Base-by-base conservation (phyloP, 164 flowering plant species). In the Stephania cephalantha region DNA sequence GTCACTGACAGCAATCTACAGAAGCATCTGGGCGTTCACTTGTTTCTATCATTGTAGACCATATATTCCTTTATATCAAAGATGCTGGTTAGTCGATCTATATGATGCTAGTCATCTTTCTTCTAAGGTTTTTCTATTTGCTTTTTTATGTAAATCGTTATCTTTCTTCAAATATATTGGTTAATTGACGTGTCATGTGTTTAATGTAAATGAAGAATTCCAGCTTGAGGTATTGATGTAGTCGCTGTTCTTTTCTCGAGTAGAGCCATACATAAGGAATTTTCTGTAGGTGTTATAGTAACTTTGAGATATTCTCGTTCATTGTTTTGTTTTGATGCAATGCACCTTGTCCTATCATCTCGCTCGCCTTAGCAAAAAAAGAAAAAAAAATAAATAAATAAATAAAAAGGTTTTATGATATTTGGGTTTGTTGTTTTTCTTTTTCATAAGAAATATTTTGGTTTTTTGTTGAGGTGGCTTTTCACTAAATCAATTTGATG, bases 201-300 rank as follows among this genome's bases (percentile, higher is more conserved):
- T 58, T 22, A 13, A 63, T 76, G 53, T 80, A n/a, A 55, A 72
- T 86, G 81, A 93, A 95, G 99, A 92, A 72, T 95, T 95, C 80
- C 96, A 85, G 88, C 96, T 95, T 68, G 99, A 95, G 78, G 89
- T 95, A 81, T 81, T 95, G 84, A 90, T 92, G 97, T 98, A 95
- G 83, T 95, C 99, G 22, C 95, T 95, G 73, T 74, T 77, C 72
- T 92, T 93, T 82, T 93, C 98, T 74, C 95, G n/a, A n/a, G n/a
- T n/a, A n/a, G n/a, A n/a, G n/a, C n/a, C n/a, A n/a, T n/a, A n/a
- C n/a, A n/a, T n/a, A n/a, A n/a, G n/a, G n/a, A n/a, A n/a, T n/a
- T n/a, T n/a, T n/a, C n/a, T n/a, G n/a, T n/a, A n/a, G n/a, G n/a
- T n/a, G n/a, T n/a, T n/a, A n/a, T n/a, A n/a, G n/a, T n/a, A n/a